Conservation (phyloP, 106 monocot genomes). For the Agapanthus africanus region DNA sequence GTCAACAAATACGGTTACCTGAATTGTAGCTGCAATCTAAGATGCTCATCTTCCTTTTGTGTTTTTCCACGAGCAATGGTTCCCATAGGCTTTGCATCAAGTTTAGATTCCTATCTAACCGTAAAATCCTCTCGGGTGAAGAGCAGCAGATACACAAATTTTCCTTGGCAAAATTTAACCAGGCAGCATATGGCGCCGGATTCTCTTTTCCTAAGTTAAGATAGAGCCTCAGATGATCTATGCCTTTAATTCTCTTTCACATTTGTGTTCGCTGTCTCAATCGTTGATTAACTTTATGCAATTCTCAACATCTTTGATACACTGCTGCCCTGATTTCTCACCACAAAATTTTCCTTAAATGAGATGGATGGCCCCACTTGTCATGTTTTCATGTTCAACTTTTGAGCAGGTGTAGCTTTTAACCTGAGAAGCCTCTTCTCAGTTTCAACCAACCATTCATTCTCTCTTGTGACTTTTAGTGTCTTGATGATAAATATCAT, state of each 20-base stretch:
- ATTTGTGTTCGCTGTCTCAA: constrained; percentile 92
- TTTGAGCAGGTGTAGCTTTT: constrained; percentile 23
- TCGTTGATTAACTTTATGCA: constrained; percentile 73
- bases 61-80: constrained; percentile 81
- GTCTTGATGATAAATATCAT: constrained; percentile 17
- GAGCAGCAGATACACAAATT: constrained; percentile 74
- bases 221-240: constrained; percentile 55
- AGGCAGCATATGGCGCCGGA: constrained; percentile 95
- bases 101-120: constrained; percentile 41
- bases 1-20: constrained; percentile 30
- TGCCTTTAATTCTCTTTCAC: constrained; percentile 35
- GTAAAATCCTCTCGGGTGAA: constrained; percentile 87
- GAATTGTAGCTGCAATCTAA: constrained; percentile 63
- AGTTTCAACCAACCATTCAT: constrained; percentile 58
- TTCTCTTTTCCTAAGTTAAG: constrained; percentile 67
- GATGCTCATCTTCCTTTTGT: constrained; percentile 59
- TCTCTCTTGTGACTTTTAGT: not conserved
- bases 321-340: constrained; percentile 69
- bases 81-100: constrained; percentile 95
- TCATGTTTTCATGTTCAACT: constrained; percentile 13
- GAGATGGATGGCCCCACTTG: not conserved
- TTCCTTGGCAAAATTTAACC: constrained; percentile 76
- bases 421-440: constrained; percentile 69
- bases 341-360: constrained; percentile 29
- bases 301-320: constrained; percentile 66